Percentiles rank a stretch among this genome's conserved stretches.
These are phyloP conservation scores for Fusarium devonianum DNA, from an alignment of 2,329 filamentous ascomycete genomes.

Conservation along the genomic window DNA sequence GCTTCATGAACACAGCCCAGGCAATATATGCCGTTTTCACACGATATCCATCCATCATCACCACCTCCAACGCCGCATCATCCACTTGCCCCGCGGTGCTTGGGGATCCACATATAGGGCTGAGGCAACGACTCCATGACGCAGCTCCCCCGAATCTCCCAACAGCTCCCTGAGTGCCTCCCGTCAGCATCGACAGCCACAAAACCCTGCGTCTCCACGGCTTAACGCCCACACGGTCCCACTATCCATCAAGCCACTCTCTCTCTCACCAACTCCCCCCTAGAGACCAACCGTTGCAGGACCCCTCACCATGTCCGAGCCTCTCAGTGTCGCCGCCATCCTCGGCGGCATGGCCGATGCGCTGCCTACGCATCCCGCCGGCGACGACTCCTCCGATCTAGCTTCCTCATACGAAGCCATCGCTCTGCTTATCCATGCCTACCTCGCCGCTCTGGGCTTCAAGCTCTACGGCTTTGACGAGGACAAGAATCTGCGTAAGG, in stretches of 20 bases:
- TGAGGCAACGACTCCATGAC: constrained; percentile 42
- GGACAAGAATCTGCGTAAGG: constrained; percentile 74
- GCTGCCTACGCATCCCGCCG: constrained; percentile 60
- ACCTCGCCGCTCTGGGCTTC: constrained; percentile 82
- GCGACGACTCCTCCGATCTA: constrained; percentile 66
- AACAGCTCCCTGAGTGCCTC: too few species aligned
- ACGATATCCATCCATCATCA: constrained; percentile 1
- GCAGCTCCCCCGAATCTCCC: constrained; percentile 14
- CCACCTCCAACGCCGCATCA: background rate
- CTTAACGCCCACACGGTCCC: background rate
- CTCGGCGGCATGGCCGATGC: constrained; percentile 66
- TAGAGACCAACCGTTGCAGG: too few species aligned
- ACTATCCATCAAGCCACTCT: constrained; percentile 3
- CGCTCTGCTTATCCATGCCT: constrained; percentile 83
- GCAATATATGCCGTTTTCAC: background rate
- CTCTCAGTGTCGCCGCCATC: constrained; percentile 49
- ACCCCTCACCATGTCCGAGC: constrained; percentile 37
- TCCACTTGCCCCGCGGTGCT: constrained; percentile 25
- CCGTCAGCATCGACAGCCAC: constrained; percentile 5
- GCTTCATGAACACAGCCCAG: background rate
- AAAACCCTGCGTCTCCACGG: constrained; percentile 4
- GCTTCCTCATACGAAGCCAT: constrained; percentile 81
- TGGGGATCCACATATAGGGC: constrained; percentile 41
- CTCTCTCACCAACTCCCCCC: too few species aligned
- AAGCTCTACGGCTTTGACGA: constrained; percentile 84